Conservation (phyloP, 1,284 basidiomycete genomes). For the Microbotryomycetes sp. region DNA sequence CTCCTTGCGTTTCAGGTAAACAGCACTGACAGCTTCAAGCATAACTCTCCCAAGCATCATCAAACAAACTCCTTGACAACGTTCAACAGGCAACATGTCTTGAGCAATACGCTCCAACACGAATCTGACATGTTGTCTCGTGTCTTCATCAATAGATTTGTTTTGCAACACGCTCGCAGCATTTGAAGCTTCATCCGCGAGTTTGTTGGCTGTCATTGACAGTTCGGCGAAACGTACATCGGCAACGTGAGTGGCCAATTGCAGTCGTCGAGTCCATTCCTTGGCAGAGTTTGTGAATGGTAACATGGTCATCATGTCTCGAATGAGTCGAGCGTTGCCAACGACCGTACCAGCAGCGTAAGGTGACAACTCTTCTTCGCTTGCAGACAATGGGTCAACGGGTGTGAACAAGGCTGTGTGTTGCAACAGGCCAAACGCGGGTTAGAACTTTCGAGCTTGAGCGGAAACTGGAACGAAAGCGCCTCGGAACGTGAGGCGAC, state of each 20-base stretch:
- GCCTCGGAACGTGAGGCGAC: too few relatives aligned
- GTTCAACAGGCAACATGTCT: constrained; percentile 25
- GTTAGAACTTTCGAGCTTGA: background rate
- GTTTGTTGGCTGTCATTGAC: constrained; percentile 22
- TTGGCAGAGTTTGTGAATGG: constrained; percentile 16
- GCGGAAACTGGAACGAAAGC: background rate
- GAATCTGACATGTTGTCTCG: constrained; percentile 15
- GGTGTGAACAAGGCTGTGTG: constrained; percentile 32
- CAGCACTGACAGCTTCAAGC: constrained; percentile 25
- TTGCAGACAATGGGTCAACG: constrained; percentile 15
- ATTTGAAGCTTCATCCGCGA: constrained; percentile 23
- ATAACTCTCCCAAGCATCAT: constrained; percentile 25
- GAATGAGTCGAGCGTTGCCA: constrained; percentile 28
- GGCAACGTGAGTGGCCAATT: constrained; percentile 31
- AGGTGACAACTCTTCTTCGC: constrained; percentile 3
- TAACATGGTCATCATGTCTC: constrained; percentile 24
- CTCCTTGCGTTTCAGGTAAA: constrained; percentile 21
- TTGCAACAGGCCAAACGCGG: background rate
- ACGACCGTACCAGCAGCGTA: constrained; percentile 25
- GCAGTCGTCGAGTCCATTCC: constrained; percentile 21
- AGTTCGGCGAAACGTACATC: constrained; percentile 30
- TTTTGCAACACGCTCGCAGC: constrained; percentile 16
- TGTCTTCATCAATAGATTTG: background rate
- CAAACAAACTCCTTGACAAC: constrained; percentile 24
- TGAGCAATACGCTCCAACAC: constrained; percentile 23